Percentiles rank a stretch among this genome's conserved stretches.
Evolutionary conservation across 192 early-diverging fungal species (phyloP).

Genomic region (Backusella sp.): DNA sequence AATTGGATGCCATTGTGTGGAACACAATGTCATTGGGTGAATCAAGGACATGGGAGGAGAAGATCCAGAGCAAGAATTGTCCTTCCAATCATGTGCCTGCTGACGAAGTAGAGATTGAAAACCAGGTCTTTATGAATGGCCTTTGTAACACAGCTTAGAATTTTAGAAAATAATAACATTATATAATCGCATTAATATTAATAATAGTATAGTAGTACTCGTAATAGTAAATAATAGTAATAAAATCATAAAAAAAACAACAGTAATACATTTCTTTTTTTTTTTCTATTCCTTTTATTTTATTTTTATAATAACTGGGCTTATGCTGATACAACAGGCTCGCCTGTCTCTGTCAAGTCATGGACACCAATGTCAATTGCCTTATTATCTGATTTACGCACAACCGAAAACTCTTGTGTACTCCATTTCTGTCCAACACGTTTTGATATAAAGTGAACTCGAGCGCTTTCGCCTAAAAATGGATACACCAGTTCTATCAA

Average conservation of each 20-base stretch:
- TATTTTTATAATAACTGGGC: neutral
- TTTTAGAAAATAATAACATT: neutral
- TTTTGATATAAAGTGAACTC: constrained; percentile 42
- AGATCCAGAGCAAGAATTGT: constrained; percentile 31
- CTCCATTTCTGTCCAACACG: constrained; percentile 37
- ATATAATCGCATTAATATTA: neutral
- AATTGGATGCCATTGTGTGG: constrained; percentile 35
- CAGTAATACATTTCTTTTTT: neutral
- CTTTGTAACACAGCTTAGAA: constrained; percentile 28
- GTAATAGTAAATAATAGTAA: neutral
- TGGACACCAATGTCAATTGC: constrained; percentile 22
- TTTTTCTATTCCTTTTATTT: neutral
- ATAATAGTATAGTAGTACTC: neutral
- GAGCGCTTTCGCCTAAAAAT: constrained; percentile 22
- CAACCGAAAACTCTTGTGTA: constrained; percentile 44
- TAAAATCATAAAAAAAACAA: neutral
- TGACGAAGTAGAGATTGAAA: constrained; percentile 52
- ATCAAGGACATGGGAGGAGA: constrained; percentile 26
- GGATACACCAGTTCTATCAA: too few species aligned
- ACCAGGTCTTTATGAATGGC: constrained; percentile 42
- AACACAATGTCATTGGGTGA: constrained; percentile 43
- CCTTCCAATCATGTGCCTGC: constrained; percentile 49
- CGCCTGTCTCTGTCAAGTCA: constrained; percentile 25
- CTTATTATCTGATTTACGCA: constrained; percentile 19
- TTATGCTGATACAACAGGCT: constrained; percentile 8